Evolutionary conservation across 2,329 filamentous ascomycete species (phyloP), one percentile per base, ranked within the genome.

Genomic region (Westerdykella ornata): DNA sequence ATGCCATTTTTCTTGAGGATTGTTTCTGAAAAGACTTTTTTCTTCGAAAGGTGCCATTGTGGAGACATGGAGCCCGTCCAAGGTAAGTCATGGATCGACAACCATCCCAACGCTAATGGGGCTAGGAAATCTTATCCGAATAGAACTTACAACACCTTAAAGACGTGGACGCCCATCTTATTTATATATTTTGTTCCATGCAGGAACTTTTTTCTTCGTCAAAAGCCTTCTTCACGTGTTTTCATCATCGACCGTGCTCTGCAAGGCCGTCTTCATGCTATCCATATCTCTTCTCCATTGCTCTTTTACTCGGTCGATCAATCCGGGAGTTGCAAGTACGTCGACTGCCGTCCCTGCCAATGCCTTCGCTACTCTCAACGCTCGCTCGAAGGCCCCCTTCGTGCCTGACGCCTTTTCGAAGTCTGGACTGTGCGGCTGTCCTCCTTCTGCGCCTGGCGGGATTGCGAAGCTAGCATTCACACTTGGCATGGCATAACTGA

Each of bases 401-500:
- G 59, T 68, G 35, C 63, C 54, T 1, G 60, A 58, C 34, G 65
- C 63, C 19, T 49, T 54, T 41, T 62, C 63, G 42, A 69, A 69
- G 38, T 68, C 65, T 9, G 64, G 62, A n/a, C 56, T 68, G 39
- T 69, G 66, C n/a, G 62, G 61, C 8, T 55, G 59, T 12, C 65
- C 65, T 11, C 52, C 46, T 37, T 59, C 48, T 18, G 45, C 43
- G 1, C 65, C 65, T 4, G 63, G 62, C 1, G 59, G 48, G 34
- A 69, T 77, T 18, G 67, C 66, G 51, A 79, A 80, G 5, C 71
- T 71, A 1, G 69, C 65, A 41, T 68, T 74, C 29, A 81, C 55
- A 39, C 72, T 76, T 30, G 77, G 78, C 66, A 80, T 70, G 1
- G 68, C 73, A 51, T 80, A 73, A 48, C 73, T 78, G 40, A 81